A percentile compares a stretch with the other conserved stretches of the same genome.
Conservation (phyloP, 345 rosid species). For the Acer yangbiense region DNA sequence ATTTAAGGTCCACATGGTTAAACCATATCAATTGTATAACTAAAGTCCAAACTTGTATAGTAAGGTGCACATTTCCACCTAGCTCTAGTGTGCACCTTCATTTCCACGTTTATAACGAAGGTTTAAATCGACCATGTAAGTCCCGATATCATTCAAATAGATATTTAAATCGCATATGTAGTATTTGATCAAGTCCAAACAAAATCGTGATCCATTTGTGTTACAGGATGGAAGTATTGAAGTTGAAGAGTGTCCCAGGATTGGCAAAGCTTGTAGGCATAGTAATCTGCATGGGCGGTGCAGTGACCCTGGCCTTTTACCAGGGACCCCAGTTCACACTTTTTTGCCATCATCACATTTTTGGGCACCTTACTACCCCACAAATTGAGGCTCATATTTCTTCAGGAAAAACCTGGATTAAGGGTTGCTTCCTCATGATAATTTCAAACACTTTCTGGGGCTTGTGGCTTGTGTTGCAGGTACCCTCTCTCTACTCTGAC, state of each 20-base stretch:
- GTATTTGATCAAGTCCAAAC: too few relatives aligned
- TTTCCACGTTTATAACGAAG: too few relatives aligned
- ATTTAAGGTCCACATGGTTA: neutral
- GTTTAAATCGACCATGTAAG: too few relatives aligned
- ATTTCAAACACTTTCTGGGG: conserved; percentile 68
- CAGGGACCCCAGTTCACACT: conserved; percentile 66
- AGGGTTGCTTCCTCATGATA: conserved; percentile 86
- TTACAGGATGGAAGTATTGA: conserved; percentile 68
- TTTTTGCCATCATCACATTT: conserved; percentile 40
- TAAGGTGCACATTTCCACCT: too few relatives aligned
- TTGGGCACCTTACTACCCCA: conserved; percentile 28
- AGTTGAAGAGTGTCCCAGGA: conserved; percentile 57
- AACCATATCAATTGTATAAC: neutral
- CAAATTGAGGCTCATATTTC: conserved; percentile 30
- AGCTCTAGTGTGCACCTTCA: too few relatives aligned
- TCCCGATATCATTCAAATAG: too few relatives aligned
- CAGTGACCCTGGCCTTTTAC: conserved; percentile 63
- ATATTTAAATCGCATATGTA: too few relatives aligned
- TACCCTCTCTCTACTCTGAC: conserved; percentile 2
- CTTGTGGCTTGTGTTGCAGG: conserved; percentile 92
- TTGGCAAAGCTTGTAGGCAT: conserved; percentile 70
- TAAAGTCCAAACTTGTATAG: neutral
- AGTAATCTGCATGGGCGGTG: conserved; percentile 67
- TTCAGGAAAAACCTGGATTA: conserved; percentile 65
- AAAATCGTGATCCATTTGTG: neutral